Conservation (phyloP, 768 basidiomycete species). For the Lentinula guzmanii region DNA sequence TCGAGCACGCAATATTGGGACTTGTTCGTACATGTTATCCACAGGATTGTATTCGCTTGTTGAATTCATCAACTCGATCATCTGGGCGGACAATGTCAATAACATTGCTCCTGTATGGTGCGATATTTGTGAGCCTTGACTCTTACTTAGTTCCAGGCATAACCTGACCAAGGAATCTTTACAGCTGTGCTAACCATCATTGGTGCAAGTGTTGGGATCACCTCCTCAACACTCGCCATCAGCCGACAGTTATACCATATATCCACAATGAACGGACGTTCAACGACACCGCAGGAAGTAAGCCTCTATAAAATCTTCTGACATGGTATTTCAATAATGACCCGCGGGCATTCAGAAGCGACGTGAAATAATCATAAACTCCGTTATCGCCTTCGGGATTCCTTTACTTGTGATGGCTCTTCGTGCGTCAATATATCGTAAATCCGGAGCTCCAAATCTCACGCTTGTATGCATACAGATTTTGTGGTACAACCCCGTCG, state of each 20-base stretch:
- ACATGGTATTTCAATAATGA: slow-evolving; percentile 8
- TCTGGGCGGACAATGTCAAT: slow-evolving; percentile 34
- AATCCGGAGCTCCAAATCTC: not conserved
- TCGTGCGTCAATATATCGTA: slow-evolving; percentile 17
- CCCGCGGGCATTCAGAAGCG: slow-evolving; percentile 23
- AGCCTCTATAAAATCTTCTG: not conserved
- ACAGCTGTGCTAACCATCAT: slow-evolving; percentile 1
- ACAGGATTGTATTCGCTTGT: slow-evolving; percentile 23
- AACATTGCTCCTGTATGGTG: slow-evolving; percentile 44
- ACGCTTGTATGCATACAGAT: slow-evolving; percentile 17
- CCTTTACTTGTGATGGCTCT: slow-evolving; percentile 31
- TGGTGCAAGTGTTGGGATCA: not conserved
- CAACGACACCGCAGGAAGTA: not conserved
- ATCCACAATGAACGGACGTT: not conserved
- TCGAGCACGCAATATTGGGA: slow-evolving; percentile 34
- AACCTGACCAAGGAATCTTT: not conserved
- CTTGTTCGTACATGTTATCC: slow-evolving; percentile 36
- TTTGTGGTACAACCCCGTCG: slow-evolving; percentile 28
- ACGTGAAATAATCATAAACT: slow-evolving; percentile 29
- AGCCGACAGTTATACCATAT: slow-evolving; percentile 16
- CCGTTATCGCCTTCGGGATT: slow-evolving; percentile 29
- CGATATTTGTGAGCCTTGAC: slow-evolving; percentile 39
- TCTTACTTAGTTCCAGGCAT: not conserved
- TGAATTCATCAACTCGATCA: slow-evolving; percentile 36
- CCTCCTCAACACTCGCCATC: slow-evolving; percentile 13